Percentiles rank a stretch among this genome's conserved stretches.
These are phyloP conservation scores for Suhomyces kunorum DNA, from an alignment of 1,139 yeast species.

Conservation along the genomic window DNA sequence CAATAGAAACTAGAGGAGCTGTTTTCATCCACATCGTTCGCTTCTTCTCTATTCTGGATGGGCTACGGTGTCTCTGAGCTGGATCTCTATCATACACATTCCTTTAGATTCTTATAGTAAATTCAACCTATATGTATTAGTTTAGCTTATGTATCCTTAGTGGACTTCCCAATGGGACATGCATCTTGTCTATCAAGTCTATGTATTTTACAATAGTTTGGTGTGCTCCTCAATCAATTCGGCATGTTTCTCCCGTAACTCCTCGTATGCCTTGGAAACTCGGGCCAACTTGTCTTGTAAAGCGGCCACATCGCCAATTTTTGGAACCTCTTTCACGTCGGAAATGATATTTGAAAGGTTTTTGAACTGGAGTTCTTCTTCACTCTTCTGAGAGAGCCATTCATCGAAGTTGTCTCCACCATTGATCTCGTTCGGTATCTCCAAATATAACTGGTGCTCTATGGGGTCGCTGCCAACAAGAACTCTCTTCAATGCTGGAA, in stretches of 20 bases:
- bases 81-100: not conserved
- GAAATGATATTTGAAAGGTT: slow-evolving; percentile 42
- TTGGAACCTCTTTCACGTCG: slow-evolving; percentile 28
- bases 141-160: no score
- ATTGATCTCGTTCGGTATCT: slow-evolving; percentile 30
- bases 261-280: slow-evolving; percentile 58
- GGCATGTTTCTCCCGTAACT: slow-evolving; percentile 61
- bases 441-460: slow-evolving; percentile 54
- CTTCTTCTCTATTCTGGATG: no score
- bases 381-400: slow-evolving; percentile 50
- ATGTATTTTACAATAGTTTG: slow-evolving; percentile 33
- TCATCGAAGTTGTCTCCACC: slow-evolving; percentile 25
- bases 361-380: slow-evolving; percentile 54
- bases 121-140: no score
- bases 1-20: no score
- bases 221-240: slow-evolving; percentile 57
- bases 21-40: no score
- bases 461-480: slow-evolving; percentile 45
- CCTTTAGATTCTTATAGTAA: not conserved
- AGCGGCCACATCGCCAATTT: slow-evolving; percentile 21
- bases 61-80: no score
- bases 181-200: no score
- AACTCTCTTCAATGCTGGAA: slow-evolving; percentile 63
- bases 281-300: slow-evolving; percentile 49
- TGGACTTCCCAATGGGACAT: not conserved